A percentile compares a stretch with the other conserved stretches of the same genome.
Evolutionary conservation across 768 basidiomycete species (phyloP).

Genomic region (Kwoniella europaea): DNA sequence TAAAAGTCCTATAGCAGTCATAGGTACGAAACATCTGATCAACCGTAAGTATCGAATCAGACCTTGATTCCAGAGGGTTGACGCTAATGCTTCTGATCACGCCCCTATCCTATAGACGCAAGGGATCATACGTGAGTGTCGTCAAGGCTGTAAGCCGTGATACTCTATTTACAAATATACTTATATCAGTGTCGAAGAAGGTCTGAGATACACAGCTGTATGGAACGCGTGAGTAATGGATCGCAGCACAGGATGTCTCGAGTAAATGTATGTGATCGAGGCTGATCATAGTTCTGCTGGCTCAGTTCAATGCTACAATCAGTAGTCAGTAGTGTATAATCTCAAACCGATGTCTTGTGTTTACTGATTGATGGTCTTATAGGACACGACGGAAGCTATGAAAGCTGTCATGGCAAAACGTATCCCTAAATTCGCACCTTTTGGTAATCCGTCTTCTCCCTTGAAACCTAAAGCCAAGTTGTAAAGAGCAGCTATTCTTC

Average conservation of each 20-base stretch:
- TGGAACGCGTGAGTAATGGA: constrained; percentile 62
- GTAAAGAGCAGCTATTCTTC: not conserved
- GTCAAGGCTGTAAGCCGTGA: no score
- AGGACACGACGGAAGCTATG: constrained; percentile 48
- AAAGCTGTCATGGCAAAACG: constrained; percentile 40
- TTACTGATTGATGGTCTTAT: not conserved
- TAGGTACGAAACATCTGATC: constrained; percentile 77
- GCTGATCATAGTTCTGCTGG: no score
- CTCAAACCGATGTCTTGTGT: not conserved
- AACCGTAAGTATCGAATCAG: constrained; percentile 58
- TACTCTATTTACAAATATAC: no score
- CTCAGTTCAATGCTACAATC: constrained; percentile 63
- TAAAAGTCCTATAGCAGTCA: constrained; percentile 80
- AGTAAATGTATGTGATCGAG: not conserved
- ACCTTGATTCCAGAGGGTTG: not conserved
- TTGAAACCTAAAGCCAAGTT: constrained; percentile 2
- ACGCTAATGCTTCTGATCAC: not conserved
- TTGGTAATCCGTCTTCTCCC: constrained; percentile 1
- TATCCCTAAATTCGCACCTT: constrained; percentile 31
- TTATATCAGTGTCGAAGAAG: constrained; percentile 60
- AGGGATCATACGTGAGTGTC: constrained; percentile 73
- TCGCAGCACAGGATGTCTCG: not conserved
- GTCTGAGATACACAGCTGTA: constrained; percentile 65
- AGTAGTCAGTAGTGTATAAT: constrained; percentile 55
- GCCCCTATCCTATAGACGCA: constrained; percentile 60